Evolutionary conservation across 2,329 filamentous ascomycete genomes (phyloP).

Genomic region (Xylaria sp.): DNA sequence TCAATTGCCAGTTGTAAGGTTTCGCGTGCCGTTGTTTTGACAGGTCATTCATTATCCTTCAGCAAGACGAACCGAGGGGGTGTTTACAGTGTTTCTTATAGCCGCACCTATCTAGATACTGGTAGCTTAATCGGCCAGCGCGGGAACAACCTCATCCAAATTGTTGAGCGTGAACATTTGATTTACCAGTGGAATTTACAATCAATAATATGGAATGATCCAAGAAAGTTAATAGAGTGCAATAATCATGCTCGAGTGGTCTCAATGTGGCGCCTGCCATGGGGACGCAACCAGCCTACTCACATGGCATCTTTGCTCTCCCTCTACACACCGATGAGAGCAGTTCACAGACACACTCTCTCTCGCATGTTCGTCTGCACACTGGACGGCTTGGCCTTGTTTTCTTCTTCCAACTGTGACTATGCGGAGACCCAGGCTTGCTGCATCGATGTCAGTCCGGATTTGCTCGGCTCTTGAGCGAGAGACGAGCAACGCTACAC

Average conservation of each 20-base stretch:
- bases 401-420: conserved; percentile 28
- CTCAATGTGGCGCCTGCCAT: conserved; percentile 14
- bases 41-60: neutral
- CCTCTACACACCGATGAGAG: conserved; percentile 1
- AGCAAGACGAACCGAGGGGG: neutral
- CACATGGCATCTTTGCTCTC: conserved; percentile 15
- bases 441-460: conserved; percentile 13
- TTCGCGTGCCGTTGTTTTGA: conserved; percentile 1
- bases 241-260: neutral
- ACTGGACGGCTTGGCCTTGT: conserved; percentile 18
- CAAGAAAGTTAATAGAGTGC: too few relatives aligned
- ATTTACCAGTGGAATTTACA: neutral
- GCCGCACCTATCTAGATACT: neutral
- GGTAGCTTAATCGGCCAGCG: neutral
- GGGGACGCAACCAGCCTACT: conserved; percentile 16
- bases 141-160: neutral
- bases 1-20: neutral
- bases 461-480: conserved; percentile 21
- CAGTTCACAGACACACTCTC: conserved; percentile 20
- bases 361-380: conserved; percentile 27
- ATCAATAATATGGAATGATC: neutral
- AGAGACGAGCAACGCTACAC: conserved; percentile 32
- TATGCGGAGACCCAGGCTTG: conserved; percentile 20
- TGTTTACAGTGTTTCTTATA: neutral
- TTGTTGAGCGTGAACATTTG: neutral